Evolutionary conservation across 1,139 yeast genomes (phyloP).

Genomic region (Pichia sp.): DNA sequence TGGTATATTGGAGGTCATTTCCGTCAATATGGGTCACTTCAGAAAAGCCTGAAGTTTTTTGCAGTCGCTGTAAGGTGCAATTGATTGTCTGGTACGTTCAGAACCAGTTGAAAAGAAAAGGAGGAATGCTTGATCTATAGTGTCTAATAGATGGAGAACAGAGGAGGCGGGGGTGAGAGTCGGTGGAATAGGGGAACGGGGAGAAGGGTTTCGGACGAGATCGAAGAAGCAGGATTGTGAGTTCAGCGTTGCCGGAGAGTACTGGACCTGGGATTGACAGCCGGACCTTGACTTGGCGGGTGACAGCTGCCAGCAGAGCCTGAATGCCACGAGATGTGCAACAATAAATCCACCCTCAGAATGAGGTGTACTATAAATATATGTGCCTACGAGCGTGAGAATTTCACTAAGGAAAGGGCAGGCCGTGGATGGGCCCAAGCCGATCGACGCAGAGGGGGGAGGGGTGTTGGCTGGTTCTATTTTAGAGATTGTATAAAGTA

Average conservation of each 20-base stretch:
- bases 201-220: neutral
- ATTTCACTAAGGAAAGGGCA: too few species aligned
- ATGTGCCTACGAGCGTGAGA: neutral
- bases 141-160: neutral
- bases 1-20: constrained; percentile 1
- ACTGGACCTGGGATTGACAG: neutral
- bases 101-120: neutral
- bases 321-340: neutral
- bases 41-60: neutral
- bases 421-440: too few species aligned
- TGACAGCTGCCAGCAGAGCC: neutral
- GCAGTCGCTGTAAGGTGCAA: neutral
- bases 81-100: neutral
- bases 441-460: too few species aligned
- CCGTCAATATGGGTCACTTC: neutral
- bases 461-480: too few species aligned
- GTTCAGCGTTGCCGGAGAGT: neutral
- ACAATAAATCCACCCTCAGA: neutral
- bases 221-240: neutral
- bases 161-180: neutral
- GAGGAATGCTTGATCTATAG: neutral
- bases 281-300: neutral
- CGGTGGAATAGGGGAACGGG: neutral
- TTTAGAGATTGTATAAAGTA: too few species aligned
- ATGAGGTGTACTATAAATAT: neutral